Percentiles rank a stretch among this genome's conserved stretches.
phyloP scores from a whole-genome alignment of 2,329 filamentous ascomycete genomes.

The Verticillium nonalfalfae region DNA sequence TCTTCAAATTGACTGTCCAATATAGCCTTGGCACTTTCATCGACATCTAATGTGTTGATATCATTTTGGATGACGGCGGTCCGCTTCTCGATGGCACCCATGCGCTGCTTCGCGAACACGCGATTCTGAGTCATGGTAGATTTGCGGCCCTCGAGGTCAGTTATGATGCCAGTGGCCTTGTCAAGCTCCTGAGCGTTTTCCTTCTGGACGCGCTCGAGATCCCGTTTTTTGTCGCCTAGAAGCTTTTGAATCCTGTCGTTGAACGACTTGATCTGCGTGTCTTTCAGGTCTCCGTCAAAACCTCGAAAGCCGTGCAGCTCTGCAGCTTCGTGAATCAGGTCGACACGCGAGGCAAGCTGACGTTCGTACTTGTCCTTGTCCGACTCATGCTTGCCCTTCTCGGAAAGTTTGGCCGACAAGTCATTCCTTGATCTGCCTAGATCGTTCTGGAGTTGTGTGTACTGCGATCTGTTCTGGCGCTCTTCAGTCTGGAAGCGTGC shows the following conservation, averaged over 20 bases:
- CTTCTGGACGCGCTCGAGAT: conserved; percentile 67
- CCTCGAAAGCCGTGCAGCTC: conserved; percentile 73
- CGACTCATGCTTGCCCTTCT: conserved; percentile 74
- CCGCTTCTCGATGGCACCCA: conserved; percentile 67
- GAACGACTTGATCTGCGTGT: conserved; percentile 69
- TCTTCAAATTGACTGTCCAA: conserved; percentile 70
- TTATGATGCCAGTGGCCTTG: conserved; percentile 64
- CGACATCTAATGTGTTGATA: conserved; percentile 67
- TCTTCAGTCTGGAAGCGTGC: conserved; percentile 57
- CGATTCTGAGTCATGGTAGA: conserved; percentile 69
- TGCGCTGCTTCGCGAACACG: conserved; percentile 64
- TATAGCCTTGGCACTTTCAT: conserved; percentile 77
- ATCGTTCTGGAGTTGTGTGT: conserved; percentile 54
- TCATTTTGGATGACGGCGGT: conserved; percentile 60
- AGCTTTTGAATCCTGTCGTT: conserved; percentile 71
- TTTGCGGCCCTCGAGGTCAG: conserved; percentile 67
- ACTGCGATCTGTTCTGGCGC: conserved; percentile 55
- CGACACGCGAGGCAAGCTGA: conserved; percentile 64
- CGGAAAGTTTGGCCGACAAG: conserved; percentile 48
- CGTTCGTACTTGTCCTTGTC: conserved; percentile 83
- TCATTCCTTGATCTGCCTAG: conserved; percentile 36
- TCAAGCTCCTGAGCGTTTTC: conserved; percentile 71
- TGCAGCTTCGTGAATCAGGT: conserved; percentile 73
- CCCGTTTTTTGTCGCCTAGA: conserved; percentile 69
- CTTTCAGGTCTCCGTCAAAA: conserved; percentile 72